Conservation (phyloP, 805 yeast genomes). For the Yarrowia sp. region DNA sequence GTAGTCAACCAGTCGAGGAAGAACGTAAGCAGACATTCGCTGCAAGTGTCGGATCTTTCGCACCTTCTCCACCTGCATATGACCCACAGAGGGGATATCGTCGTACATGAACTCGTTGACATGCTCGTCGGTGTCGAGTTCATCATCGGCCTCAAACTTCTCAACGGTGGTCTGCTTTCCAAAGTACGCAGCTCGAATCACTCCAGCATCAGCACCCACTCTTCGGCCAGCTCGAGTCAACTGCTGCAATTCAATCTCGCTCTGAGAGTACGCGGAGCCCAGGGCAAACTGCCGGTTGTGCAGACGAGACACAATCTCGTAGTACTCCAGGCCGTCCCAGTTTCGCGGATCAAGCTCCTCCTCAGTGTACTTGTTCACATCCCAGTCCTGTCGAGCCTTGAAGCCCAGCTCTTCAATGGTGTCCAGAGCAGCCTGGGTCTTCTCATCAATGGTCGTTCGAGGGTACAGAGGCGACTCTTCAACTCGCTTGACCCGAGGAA, state of each 20-base stretch:
- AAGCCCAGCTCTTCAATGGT: conserved; percentile 15
- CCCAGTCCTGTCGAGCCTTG: conserved; percentile 1
- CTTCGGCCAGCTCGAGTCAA: conserved; percentile 36
- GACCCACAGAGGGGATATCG: conserved; percentile 69
- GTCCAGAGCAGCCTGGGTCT: conserved; percentile 7
- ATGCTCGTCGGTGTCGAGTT: conserved; percentile 25
- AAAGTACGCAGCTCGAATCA: conserved; percentile 31
- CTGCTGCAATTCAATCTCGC: conserved; percentile 34
- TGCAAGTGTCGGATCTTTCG: conserved; percentile 74
- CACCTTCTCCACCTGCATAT: conserved; percentile 64
- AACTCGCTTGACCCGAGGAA: neutral
- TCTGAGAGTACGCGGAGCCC: conserved; percentile 31
- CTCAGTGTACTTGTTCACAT: neutral
- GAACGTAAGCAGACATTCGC: conserved; percentile 85
- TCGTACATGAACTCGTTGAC: conserved; percentile 49
- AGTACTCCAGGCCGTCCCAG: conserved; percentile 3
- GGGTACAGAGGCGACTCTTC: conserved; percentile 4
- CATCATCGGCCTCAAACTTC: conserved; percentile 32
- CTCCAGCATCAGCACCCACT: conserved; percentile 35
- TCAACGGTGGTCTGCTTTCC: conserved; percentile 29
- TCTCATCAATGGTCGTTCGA: neutral
- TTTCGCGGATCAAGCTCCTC: conserved; percentile 13
- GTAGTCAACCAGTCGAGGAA: conserved; percentile 77
- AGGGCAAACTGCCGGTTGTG: conserved; percentile 16
- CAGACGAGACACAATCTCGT: conserved; percentile 3